These are phyloP conservation scores for Alternaria panax DNA, from an alignment of 2,329 filamentous ascomycete species.

Conservation along the genomic window DNA sequence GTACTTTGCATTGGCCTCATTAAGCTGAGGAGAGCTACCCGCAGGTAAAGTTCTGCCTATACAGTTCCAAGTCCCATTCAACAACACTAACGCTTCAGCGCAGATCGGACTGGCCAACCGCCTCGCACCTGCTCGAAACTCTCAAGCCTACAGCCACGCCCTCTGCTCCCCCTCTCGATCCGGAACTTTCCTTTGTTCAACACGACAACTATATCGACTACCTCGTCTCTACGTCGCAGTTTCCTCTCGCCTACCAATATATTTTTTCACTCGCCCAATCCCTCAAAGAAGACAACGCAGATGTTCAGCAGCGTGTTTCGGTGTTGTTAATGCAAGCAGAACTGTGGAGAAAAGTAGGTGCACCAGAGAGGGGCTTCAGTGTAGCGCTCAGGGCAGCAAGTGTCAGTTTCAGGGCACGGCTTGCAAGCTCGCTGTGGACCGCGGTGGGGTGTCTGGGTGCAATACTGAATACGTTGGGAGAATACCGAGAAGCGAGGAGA, in stretches of 20 bases:
- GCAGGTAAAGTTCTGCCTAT: constrained; percentile 48
- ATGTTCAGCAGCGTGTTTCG: constrained; percentile 72
- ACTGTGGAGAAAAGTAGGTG: constrained; percentile 72
- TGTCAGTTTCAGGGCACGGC: constrained; percentile 72
- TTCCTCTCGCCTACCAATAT: constrained; percentile 60
- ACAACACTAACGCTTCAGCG: neutral
- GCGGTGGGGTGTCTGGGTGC: constrained; percentile 71
- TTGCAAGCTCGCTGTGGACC: constrained; percentile 76
- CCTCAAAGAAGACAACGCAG: constrained; percentile 63
- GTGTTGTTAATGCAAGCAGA: constrained; percentile 76
- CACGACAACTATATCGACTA: constrained; percentile 67
- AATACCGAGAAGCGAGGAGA: constrained; percentile 71
- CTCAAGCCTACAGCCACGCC: constrained; percentile 56
- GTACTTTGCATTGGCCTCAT: constrained; percentile 71
- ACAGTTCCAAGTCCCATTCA: constrained; percentile 22
- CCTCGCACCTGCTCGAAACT: constrained; percentile 64
- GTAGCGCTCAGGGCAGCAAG: constrained; percentile 77
- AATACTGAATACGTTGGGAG: constrained; percentile 72
- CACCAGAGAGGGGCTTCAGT: constrained; percentile 78
- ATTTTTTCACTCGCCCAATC: constrained; percentile 61
- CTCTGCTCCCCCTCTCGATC: constrained; percentile 58
- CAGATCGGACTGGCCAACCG: constrained; percentile 63
- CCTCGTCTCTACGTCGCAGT: constrained; percentile 62
- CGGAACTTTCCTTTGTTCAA: constrained; percentile 67
- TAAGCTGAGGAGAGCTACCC: constrained; percentile 69